phyloP scores from a whole-genome alignment of 345 rosid genomes.

The Pistacia atlantica region DNA sequence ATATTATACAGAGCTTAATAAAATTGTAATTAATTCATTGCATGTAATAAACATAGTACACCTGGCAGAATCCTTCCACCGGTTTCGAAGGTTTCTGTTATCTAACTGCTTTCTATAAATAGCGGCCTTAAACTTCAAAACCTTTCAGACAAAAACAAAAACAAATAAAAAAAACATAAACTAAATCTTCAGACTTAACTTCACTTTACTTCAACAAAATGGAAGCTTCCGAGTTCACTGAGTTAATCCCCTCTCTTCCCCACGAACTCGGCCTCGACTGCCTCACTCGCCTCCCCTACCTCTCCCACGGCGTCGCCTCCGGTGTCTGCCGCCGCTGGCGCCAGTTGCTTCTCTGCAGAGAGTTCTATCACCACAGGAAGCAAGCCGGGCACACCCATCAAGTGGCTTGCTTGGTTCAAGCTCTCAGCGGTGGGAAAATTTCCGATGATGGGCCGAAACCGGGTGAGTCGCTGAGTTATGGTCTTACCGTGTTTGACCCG shows the following conservation, averaged over 20 bases:
- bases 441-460: constrained; percentile 26
- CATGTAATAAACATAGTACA: too few species aligned
- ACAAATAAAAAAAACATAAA: neutral
- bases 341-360: constrained; percentile 39
- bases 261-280: constrained; percentile 62
- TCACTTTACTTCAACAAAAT: constrained; percentile 10
- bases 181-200: neutral
- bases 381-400: constrained; percentile 38
- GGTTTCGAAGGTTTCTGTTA: neutral
- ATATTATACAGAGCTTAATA: too few species aligned
- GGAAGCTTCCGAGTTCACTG: constrained; percentile 27
- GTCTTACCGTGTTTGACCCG: constrained; percentile 47
- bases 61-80: neutral
- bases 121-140: neutral
- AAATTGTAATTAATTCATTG: too few species aligned
- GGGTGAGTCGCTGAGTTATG: constrained; percentile 36
- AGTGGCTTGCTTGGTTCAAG: constrained; percentile 61
- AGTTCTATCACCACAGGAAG: constrained; percentile 50
- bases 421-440: constrained; percentile 8
- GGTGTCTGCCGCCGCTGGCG: constrained; percentile 60
- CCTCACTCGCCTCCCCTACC: constrained; percentile 48
- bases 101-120: neutral
- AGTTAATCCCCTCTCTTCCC: constrained; percentile 53
- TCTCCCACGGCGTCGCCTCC: constrained; percentile 46
- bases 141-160: neutral